Percentiles rank a stretch among this genome's conserved stretches.
phyloP scores from a whole-genome alignment of 2,329 filamentous ascomycete genomes.

The Ceratocystiopsis sp. region DNA sequence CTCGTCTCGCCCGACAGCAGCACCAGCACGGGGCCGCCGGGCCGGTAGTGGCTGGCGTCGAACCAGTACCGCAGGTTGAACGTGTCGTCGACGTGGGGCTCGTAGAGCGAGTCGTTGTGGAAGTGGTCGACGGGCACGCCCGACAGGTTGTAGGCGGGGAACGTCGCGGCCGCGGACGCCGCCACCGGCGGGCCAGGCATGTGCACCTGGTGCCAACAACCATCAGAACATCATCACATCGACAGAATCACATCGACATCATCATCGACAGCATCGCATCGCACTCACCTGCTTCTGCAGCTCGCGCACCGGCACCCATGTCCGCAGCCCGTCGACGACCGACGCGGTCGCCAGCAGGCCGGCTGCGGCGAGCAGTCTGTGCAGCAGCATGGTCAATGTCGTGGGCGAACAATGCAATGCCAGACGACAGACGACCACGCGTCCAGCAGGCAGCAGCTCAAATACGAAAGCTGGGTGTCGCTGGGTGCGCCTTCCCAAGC shows the following conservation, averaged over 20 bases:
- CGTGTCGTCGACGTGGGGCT: conserved; percentile 51
- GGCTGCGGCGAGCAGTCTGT: neutral
- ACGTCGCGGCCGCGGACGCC: conserved; percentile 9
- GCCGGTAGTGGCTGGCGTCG: conserved; percentile 56
- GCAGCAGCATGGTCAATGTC: no score
- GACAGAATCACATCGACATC: neutral
- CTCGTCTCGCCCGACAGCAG: conserved; percentile 55
- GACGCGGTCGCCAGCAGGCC: neutral
- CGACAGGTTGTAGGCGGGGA: conserved; percentile 24
- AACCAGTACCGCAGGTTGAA: conserved; percentile 74
- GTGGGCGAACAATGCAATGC: no score
- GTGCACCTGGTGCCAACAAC: neutral
- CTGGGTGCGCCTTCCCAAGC: no score
- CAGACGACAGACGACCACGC: conserved; percentile 14
- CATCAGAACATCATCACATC: neutral
- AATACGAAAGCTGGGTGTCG: no score
- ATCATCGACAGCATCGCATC: neutral
- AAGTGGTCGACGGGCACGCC: conserved; percentile 58
- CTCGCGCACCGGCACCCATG: conserved; percentile 7
- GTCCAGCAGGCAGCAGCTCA: no score
- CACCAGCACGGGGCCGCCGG: conserved; percentile 67
- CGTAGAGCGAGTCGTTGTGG: conserved; percentile 61
- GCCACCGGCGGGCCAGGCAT: no score
- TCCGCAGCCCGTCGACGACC: neutral
- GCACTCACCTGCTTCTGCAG: conserved; percentile 3